A percentile compares a stretch with the other conserved stretches of the same genome.
Evolutionary conservation across 1,284 basidiomycete genomes (phyloP).

Genomic region (Serendipita sp.): DNA sequence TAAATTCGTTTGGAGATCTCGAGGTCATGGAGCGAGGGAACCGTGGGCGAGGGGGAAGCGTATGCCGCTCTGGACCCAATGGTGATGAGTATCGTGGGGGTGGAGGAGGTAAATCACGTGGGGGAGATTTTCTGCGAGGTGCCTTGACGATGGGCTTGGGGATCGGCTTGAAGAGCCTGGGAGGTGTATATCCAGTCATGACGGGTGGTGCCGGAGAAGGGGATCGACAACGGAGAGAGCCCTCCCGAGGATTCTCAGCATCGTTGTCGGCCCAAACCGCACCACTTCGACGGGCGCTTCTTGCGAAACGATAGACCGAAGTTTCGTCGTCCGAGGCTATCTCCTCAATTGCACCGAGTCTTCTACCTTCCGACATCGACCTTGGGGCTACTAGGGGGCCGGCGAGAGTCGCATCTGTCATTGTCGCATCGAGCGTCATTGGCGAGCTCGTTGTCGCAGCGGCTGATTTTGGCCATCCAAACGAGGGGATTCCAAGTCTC

Average conservation of each 20-base stretch:
- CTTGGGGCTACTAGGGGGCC: background rate
- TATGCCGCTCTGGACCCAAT: conserved; percentile 1
- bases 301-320: background rate
- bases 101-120: background rate
- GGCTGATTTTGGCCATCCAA: conserved; percentile 4
- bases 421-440: background rate
- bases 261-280: background rate
- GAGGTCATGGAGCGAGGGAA: conserved; percentile 4
- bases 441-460: background rate
- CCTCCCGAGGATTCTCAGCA: conserved; percentile 6
- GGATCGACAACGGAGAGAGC: conserved; percentile 1
- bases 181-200: background rate
- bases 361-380: background rate
- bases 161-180: background rate
- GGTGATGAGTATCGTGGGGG: conserved; percentile 1
- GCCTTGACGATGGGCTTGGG: background rate
- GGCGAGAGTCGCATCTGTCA: background rate
- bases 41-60: background rate
- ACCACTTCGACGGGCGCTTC: background rate
- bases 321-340: background rate
- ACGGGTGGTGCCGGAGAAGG: background rate
- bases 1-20: background rate
- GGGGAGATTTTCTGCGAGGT: background rate
- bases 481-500: background rate
- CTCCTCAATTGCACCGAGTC: background rate